Evolutionary conservation across 1,139 yeast genomes (phyloP).

Genomic region (Scheffersomyces cryptocercus): DNA sequence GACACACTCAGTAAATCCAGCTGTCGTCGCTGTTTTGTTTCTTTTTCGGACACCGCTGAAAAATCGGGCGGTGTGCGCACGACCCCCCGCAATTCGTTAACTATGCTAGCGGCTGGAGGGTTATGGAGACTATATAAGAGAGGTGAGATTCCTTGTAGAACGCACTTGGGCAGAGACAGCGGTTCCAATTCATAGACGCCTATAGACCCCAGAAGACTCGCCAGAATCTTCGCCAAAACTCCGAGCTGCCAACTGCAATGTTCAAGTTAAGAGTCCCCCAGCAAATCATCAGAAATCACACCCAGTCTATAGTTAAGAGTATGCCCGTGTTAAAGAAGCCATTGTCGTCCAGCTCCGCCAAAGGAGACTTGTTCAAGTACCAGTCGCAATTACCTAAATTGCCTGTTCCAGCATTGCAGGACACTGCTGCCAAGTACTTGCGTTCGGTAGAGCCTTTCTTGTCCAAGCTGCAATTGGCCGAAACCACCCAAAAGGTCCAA

Average conservation of each 20-base stretch:
- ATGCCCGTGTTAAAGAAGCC: slow-evolving; percentile 8
- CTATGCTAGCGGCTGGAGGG: no score
- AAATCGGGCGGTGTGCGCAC: background rate
- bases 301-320: background rate
- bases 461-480: slow-evolving; percentile 52
- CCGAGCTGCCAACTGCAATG: slow-evolving; percentile 2
- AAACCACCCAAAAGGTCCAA: slow-evolving; percentile 60
- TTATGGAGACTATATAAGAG: no score
- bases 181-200: no score
- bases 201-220: no score
- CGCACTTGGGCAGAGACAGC: no score
- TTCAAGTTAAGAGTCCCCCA: slow-evolving; percentile 6
- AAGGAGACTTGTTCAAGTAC: slow-evolving; percentile 71
- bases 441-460: slow-evolving; percentile 69
- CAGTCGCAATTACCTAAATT: slow-evolving; percentile 78
- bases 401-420: slow-evolving; percentile 82
- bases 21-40: background rate
- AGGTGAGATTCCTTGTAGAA: no score
- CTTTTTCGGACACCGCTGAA: background rate
- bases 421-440: slow-evolving; percentile 71
- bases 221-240: no score
- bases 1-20: no score
- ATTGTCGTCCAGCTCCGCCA: slow-evolving; percentile 37
- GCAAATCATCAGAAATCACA: background rate
- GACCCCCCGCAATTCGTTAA: background rate